phyloP scores from a whole-genome alignment of 495 filamentous ascomycete species.

The Evansstolkia leycettana region DNA sequence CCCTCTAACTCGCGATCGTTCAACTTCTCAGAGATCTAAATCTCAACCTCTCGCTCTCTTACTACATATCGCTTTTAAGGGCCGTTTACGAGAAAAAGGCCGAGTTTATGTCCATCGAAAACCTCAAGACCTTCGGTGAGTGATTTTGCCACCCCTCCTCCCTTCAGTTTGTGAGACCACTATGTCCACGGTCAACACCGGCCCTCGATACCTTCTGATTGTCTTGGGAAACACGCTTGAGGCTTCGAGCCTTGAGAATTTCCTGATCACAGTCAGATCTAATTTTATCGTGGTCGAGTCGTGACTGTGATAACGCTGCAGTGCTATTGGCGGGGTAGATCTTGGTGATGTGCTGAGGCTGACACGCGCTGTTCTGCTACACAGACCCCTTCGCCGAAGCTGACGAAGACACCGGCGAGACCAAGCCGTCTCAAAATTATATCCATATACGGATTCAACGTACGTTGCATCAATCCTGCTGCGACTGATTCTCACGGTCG shows the following conservation, averaged over 20 bases:
- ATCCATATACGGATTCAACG: slow-evolving; percentile 99
- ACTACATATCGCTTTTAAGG: slow-evolving; percentile 30
- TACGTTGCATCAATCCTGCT: slow-evolving; percentile 39
- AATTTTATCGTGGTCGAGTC: no score
- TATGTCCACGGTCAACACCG: not conserved
- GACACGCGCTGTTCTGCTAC: slow-evolving; percentile 17
- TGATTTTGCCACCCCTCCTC: slow-evolving; percentile 21
- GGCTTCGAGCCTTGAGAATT: no score
- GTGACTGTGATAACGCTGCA: not conserved
- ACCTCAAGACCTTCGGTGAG: slow-evolving; percentile 98
- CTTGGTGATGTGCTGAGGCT: slow-evolving; percentile 20
- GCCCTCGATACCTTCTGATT: no score
- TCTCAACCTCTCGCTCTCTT: slow-evolving; percentile 21
- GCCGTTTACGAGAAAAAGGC: slow-evolving; percentile 31
- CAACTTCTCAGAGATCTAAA: slow-evolving; percentile 23
- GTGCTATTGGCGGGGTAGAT: slow-evolving; percentile 24
- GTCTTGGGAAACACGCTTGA: no score
- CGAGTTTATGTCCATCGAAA: slow-evolving; percentile 99
- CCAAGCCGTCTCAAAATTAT: slow-evolving; percentile 89
- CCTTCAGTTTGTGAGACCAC: not conserved
- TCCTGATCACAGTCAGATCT: no score
- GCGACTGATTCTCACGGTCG: slow-evolving; percentile 1
- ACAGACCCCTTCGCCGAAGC: slow-evolving; percentile 99
- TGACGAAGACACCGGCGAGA: slow-evolving; percentile 96
- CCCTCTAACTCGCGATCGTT: slow-evolving; percentile 12